A percentile compares a stretch with the other conserved stretches of the same genome.
These are phyloP conservation scores for Stevia rebaudiana DNA, from an alignment of 140 eudicot species.

Conservation along the genomic window DNA sequence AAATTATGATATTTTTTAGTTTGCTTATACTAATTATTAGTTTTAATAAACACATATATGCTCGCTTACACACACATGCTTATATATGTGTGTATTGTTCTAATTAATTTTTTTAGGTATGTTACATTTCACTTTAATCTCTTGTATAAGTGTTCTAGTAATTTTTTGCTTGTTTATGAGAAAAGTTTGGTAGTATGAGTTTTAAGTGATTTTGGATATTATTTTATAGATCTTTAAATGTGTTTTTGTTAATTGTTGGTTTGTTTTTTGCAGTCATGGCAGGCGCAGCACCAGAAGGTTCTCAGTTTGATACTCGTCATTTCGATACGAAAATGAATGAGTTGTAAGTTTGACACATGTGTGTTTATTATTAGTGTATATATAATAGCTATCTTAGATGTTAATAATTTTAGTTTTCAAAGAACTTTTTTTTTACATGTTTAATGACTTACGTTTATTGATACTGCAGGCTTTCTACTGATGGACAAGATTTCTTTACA, in stretches of 20 bases:
- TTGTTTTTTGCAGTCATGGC: slow-evolving; percentile 41
- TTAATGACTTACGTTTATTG: neutral
- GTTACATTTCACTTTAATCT: neutral
- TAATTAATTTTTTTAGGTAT: neutral
- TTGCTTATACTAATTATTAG: neutral
- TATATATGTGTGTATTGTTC: neutral
- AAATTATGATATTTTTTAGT: neutral
- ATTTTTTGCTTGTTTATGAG: neutral
- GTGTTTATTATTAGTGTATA: neutral
- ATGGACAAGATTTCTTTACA: slow-evolving; percentile 63
- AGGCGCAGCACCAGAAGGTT: slow-evolving; percentile 50
- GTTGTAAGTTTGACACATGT: slow-evolving; percentile 34
- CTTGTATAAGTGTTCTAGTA: neutral
- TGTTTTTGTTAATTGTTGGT: neutral
- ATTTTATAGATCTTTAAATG: neutral
- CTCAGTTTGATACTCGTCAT: slow-evolving; percentile 49
- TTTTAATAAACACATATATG: too few relatives aligned
- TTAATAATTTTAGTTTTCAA: neutral
- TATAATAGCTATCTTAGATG: neutral
- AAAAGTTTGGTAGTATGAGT: neutral
- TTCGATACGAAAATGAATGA: slow-evolving; percentile 52
- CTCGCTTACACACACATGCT: neutral
- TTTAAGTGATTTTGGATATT: neutral
- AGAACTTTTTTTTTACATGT: neutral
- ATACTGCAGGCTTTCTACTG: slow-evolving; percentile 45